These are phyloP conservation scores for Lepidium aucheri DNA, from an alignment of 345 rosid genomes.

Conservation along the genomic window DNA sequence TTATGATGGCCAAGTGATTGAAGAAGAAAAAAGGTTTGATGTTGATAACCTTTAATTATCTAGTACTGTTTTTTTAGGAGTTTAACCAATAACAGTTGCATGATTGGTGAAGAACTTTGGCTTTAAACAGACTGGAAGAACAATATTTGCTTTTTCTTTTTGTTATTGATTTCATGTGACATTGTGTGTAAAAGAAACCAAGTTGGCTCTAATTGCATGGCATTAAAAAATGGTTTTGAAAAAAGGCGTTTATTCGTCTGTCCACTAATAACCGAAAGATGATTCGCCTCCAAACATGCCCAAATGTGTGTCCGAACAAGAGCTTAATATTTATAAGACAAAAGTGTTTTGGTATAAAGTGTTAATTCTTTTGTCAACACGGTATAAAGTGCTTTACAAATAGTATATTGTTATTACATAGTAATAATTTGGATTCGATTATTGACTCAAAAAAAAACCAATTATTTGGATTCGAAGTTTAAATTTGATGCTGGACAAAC, in stretches of 20 bases:
- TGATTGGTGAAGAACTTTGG: slow-evolving; percentile 5
- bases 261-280: not conserved
- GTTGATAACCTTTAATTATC: not conserved
- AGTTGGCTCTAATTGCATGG: no score
- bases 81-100: slow-evolving; percentile 17
- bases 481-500: not conserved
- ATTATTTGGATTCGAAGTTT: not conserved
- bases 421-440: no score
- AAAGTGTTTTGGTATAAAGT: not conserved
- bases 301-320: no score
- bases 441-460: no score
- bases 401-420: no score
- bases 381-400: not conserved
- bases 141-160: not conserved
- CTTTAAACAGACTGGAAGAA: not conserved
- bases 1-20: slow-evolving; percentile 40
- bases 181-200: not conserved
- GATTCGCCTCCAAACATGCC: not conserved
- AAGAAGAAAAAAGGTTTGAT: not conserved
- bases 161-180: not conserved
- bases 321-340: not conserved
- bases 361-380: not conserved
- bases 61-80: not conserved
- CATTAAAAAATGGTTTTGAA: no score
- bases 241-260: no score